These are phyloP conservation scores for Colletotrichum orbiculare DNA, from an alignment of 2,329 filamentous ascomycete species.

Conservation along the genomic window DNA sequence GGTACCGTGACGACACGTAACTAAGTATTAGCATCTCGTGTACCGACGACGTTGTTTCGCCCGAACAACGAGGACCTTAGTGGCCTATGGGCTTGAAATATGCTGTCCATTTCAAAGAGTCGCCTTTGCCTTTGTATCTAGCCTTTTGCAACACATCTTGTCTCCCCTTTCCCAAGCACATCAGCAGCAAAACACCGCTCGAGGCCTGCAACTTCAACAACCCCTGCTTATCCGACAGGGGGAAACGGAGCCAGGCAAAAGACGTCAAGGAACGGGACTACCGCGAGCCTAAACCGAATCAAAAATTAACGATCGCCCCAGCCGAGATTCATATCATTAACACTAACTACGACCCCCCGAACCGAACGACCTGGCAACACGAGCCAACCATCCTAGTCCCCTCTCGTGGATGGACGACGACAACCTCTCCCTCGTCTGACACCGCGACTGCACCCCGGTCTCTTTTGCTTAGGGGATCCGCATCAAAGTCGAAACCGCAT, in stretches of 20 bases:
- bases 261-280: constrained; percentile 22
- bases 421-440: constrained; percentile 4
- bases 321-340: constrained; percentile 26
- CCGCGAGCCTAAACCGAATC: constrained; percentile 20
- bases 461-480: constrained; percentile 7
- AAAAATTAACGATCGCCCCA: constrained; percentile 30
- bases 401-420: constrained; percentile 6
- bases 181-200: not conserved
- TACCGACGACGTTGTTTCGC: not conserved
- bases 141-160: too few relatives aligned
- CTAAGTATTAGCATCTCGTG: constrained; percentile 3
- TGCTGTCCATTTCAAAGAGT: too few relatives aligned
- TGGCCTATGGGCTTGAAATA: too few relatives aligned
- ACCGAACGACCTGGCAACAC: constrained; percentile 13
- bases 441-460: not conserved
- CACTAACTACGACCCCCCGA: constrained; percentile 1
- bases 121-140: too few relatives aligned
- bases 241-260: constrained; percentile 15
- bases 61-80: too few relatives aligned
- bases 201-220: not conserved
- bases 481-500: not conserved
- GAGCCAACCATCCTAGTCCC: constrained; percentile 1
- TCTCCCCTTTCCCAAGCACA: constrained; percentile 9
- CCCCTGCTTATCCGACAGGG: constrained; percentile 10
- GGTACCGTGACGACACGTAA: constrained; percentile 31